These are phyloP conservation scores for Spiraea crenata DNA, from an alignment of 331 rosid genomes.

Conservation along the genomic window DNA sequence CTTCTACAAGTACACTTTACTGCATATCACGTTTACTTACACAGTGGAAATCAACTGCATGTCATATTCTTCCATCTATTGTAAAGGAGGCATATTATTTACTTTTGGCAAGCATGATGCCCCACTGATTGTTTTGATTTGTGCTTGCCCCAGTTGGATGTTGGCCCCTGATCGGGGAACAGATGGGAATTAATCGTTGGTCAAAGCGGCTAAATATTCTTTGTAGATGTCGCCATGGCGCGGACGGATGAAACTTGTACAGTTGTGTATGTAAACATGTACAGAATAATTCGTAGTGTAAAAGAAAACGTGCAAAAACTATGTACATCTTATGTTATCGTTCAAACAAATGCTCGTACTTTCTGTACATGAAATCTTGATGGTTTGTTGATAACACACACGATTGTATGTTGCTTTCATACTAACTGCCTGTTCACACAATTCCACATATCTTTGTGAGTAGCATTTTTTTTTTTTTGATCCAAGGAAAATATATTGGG, in stretches of 20 bases:
- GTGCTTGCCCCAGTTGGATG: conserved; percentile 26
- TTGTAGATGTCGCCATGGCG: conserved; percentile 17
- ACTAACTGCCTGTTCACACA: background rate
- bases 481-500: too few species aligned
- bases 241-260: conserved; percentile 39
- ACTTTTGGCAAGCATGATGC: background rate
- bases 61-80: background rate
- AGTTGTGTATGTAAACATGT: conserved; percentile 40
- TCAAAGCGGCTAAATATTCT: conserved; percentile 20
- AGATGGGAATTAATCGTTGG: conserved; percentile 13
- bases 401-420: background rate
- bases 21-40: background rate
- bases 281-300: conserved; percentile 26
- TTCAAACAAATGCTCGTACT: background rate
- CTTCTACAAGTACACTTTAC: background rate
- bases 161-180: conserved; percentile 17
- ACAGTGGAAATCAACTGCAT: background rate
- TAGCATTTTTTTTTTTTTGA: too few species aligned
- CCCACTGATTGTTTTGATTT: conserved; percentile 5
- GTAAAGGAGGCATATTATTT: background rate
- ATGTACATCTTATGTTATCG: conserved; percentile 5
- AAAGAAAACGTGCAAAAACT: conserved; percentile 11
- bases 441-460: background rate
- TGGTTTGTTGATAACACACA: background rate
- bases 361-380: background rate